Evolutionary conservation across 805 yeast species (phyloP).

Genomic region (Hanseniaspora occidentalis): DNA sequence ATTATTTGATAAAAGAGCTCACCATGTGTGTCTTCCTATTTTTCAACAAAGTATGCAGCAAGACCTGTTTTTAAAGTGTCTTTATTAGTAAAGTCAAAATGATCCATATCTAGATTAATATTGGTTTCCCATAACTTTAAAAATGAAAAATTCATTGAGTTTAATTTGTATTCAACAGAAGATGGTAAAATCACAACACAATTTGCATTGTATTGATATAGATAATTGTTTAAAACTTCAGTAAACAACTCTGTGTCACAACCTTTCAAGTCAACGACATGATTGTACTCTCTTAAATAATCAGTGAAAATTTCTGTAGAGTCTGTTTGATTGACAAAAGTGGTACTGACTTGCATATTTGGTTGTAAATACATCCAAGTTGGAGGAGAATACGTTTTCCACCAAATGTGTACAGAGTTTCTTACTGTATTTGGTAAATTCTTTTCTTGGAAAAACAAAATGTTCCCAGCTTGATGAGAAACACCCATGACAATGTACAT

Average conservation of each 20-base stretch:
- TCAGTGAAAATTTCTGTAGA: slow-evolving; percentile 14
- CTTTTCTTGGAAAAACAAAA: slow-evolving; percentile 22
- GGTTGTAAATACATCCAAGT: slow-evolving; percentile 51
- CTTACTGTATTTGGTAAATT: background rate
- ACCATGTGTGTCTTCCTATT: no score
- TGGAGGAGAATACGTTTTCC: slow-evolving; percentile 94
- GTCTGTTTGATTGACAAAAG: slow-evolving; percentile 11
- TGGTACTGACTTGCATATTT: slow-evolving; percentile 15
- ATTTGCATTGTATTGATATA: slow-evolving; percentile 4
- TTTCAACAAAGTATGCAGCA: slow-evolving; percentile 35
- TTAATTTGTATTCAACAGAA: slow-evolving; percentile 15
- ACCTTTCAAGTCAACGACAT: slow-evolving; percentile 37
- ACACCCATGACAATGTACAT: slow-evolving; percentile 63
- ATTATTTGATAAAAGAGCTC: no score
- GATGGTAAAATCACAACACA: slow-evolving; percentile 13
- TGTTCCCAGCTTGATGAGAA: slow-evolving; percentile 82
- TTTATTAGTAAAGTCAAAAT: slow-evolving; percentile 40
- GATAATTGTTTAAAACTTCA: slow-evolving; percentile 12
- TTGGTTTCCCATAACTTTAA: slow-evolving; percentile 25
- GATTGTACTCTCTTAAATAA: slow-evolving; percentile 10
- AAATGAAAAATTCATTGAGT: slow-evolving; percentile 8
- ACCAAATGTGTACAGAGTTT: slow-evolving; percentile 51
- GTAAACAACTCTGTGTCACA: slow-evolving; percentile 21
- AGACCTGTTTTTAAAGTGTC: slow-evolving; percentile 50
- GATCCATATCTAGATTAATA: slow-evolving; percentile 63